Conservation (phyloP, 2,329 filamentous ascomycete species). For the Chalara sp. region DNA sequence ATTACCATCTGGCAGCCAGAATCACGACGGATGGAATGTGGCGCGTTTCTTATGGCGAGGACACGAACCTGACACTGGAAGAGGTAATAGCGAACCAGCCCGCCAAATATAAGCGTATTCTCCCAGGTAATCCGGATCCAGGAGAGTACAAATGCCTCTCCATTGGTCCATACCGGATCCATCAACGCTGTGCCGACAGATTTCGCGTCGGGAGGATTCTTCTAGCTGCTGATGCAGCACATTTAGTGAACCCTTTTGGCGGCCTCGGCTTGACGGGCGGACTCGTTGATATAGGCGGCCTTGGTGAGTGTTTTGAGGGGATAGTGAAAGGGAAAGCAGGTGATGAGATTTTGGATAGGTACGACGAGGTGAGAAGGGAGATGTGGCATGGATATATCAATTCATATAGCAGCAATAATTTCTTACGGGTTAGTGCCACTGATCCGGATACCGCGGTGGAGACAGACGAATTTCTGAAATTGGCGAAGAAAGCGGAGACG, state of each 20-base stretch:
- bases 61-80: slow-evolving; percentile 42
- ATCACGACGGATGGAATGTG: slow-evolving; percentile 54
- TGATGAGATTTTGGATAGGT: slow-evolving; percentile 31
- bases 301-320: slow-evolving; percentile 49
- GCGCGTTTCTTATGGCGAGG: slow-evolving; percentile 57
- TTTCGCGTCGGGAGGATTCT: slow-evolving; percentile 39
- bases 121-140: slow-evolving; percentile 53
- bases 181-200: slow-evolving; percentile 38
- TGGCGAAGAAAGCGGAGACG: not conserved
- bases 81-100: slow-evolving; percentile 47
- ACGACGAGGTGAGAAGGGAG: slow-evolving; percentile 29
- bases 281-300: slow-evolving; percentile 55
- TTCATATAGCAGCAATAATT: not conserved
- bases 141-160: slow-evolving; percentile 48
- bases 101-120: slow-evolving; percentile 47
- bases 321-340: slow-evolving; percentile 28
- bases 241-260: slow-evolving; percentile 45
- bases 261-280: slow-evolving; percentile 58
- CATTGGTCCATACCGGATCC: slow-evolving; percentile 41
- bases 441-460: not conserved
- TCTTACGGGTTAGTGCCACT: not conserved
- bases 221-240: slow-evolving; percentile 43
- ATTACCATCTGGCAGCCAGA: slow-evolving; percentile 57
- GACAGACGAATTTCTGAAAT: not conserved
- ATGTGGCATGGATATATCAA: slow-evolving; percentile 32